Evolutionary conservation across 129 eudicot genomes (phyloP).

Genomic region (Flaveria trinervia): DNA sequence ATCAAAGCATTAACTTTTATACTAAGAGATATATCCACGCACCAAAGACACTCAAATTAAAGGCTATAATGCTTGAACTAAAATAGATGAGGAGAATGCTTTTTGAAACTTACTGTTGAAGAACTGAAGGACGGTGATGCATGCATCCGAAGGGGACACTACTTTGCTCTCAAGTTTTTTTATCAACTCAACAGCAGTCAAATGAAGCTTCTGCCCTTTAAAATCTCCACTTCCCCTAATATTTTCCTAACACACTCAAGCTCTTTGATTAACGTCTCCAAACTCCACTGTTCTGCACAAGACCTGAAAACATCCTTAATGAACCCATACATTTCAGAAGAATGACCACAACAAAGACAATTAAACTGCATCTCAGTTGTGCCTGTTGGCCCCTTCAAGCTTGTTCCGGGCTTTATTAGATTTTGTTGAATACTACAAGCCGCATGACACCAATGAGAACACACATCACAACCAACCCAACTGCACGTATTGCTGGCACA

Average conservation of each 20-base stretch:
- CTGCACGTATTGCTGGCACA: slow-evolving; percentile 87
- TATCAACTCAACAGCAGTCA: slow-evolving; percentile 59
- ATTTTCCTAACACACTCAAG: slow-evolving; percentile 79
- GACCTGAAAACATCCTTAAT: slow-evolving; percentile 73
- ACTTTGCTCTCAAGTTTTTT: slow-evolving; percentile 54
- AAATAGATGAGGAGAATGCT: slow-evolving; percentile 10
- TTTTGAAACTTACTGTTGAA: slow-evolving; percentile 59
- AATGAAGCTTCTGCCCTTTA: slow-evolving; percentile 70
- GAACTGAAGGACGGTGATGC: slow-evolving; percentile 60
- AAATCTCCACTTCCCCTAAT: slow-evolving; percentile 66
- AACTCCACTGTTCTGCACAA: slow-evolving; percentile 72
- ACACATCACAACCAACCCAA: slow-evolving; percentile 96
- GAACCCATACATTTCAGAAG: slow-evolving; percentile 90
- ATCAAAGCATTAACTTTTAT: slow-evolving; percentile 27
- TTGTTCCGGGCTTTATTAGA: slow-evolving; percentile 72
- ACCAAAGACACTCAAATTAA: neutral
- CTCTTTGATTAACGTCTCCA: slow-evolving; percentile 61
- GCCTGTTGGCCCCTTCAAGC: slow-evolving; percentile 59
- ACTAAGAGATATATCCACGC: slow-evolving; percentile 32
- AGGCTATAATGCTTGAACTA: neutral
- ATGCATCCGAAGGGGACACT: slow-evolving; percentile 67
- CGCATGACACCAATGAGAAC: slow-evolving; percentile 93
- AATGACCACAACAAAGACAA: slow-evolving; percentile 83
- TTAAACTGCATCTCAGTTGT: slow-evolving; percentile 74
- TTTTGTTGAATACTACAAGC: slow-evolving; percentile 67